A percentile compares a stretch with the other conserved stretches of the same genome.
Conservation (phyloP, 345 rosid species). For the Ceriops tagal region DNA sequence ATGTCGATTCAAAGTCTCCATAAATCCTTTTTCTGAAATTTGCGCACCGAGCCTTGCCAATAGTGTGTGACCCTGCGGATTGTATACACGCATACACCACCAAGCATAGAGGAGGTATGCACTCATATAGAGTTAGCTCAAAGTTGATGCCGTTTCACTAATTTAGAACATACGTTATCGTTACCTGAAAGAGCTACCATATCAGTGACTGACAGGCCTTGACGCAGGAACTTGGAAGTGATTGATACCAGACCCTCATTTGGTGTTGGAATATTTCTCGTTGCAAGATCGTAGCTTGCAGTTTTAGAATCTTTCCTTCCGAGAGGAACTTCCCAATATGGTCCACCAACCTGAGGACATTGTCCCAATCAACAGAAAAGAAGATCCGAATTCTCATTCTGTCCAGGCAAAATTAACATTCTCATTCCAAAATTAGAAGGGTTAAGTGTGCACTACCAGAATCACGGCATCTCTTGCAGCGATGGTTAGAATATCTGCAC, state of each 20-base stretch:
- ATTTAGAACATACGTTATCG: not conserved
- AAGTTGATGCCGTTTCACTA: too few relatives aligned
- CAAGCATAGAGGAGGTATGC: not conserved
- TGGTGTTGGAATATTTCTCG: conserved; percentile 54
- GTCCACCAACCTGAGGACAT: conserved; percentile 73
- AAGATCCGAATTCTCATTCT: too few relatives aligned
- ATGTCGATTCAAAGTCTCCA: conserved; percentile 48
- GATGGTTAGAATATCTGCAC: conserved; percentile 85
- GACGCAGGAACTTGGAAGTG: conserved; percentile 56
- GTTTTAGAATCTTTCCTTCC: conserved; percentile 92
- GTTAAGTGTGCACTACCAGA: conserved; percentile 42
- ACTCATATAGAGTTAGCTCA: too few relatives aligned
- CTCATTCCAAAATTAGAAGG: too few relatives aligned
- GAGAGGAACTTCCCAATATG: conserved; percentile 89
- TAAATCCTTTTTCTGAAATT: conserved; percentile 62
- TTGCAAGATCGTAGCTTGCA: conserved; percentile 50
- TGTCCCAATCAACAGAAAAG: not conserved
- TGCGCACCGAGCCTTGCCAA: conserved; percentile 77
- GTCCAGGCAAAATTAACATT: not conserved
- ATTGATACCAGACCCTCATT: conserved; percentile 55
- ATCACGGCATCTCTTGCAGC: conserved; percentile 88
- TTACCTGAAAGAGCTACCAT: conserved; percentile 82
- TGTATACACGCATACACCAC: not conserved
- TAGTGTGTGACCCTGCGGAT: conserved; percentile 76
- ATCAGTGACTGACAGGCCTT: conserved; percentile 82